Percentiles rank a stretch among this genome's conserved stretches.
These are phyloP conservation scores for Prunella vulgaris DNA, from an alignment of 257 asterid genomes.

Conservation along the genomic window DNA sequence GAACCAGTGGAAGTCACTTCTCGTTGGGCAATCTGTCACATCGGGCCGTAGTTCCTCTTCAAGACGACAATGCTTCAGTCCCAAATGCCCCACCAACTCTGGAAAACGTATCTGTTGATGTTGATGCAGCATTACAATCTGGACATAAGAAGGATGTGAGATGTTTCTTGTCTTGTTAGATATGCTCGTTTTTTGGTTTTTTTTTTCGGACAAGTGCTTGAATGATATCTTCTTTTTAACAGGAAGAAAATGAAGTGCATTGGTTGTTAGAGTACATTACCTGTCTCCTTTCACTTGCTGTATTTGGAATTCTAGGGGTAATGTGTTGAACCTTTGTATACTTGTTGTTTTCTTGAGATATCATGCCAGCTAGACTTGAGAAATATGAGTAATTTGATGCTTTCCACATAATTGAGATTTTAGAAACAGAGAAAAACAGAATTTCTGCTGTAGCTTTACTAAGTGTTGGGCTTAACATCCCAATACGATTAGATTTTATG, in stretches of 20 bases:
- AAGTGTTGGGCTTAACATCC: too few relatives aligned
- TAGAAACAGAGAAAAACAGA: background rate
- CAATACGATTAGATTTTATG: too few relatives aligned
- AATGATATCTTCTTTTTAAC: slow-evolving; percentile 17
- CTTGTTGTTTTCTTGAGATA: background rate
- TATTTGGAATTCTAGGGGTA: slow-evolving; percentile 75
- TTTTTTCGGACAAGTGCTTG: background rate
- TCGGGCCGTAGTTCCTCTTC: slow-evolving; percentile 42
- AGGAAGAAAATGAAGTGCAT: slow-evolving; percentile 41
- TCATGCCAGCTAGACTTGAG: background rate
- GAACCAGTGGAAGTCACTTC: slow-evolving; percentile 41
- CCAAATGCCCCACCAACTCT: slow-evolving; percentile 17
- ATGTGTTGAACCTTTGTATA: too few relatives aligned
- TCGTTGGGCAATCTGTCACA: slow-evolving; percentile 36
- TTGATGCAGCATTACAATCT: slow-evolving; percentile 31
- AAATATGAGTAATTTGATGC: background rate
- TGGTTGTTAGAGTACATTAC: slow-evolving; percentile 47
- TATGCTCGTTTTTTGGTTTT: background rate
- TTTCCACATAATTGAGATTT: too few relatives aligned
- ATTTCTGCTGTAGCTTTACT: too few relatives aligned
- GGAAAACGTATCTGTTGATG: slow-evolving; percentile 16
- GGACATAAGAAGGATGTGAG: slow-evolving; percentile 41
- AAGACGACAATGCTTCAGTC: slow-evolving; percentile 21
- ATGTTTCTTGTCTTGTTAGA: background rate
- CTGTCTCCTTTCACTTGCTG: slow-evolving; percentile 59